These are phyloP conservation scores for Cyclotella baltica DNA, from an alignment of 108 stramenopile species.

Conservation along the genomic window DNA sequence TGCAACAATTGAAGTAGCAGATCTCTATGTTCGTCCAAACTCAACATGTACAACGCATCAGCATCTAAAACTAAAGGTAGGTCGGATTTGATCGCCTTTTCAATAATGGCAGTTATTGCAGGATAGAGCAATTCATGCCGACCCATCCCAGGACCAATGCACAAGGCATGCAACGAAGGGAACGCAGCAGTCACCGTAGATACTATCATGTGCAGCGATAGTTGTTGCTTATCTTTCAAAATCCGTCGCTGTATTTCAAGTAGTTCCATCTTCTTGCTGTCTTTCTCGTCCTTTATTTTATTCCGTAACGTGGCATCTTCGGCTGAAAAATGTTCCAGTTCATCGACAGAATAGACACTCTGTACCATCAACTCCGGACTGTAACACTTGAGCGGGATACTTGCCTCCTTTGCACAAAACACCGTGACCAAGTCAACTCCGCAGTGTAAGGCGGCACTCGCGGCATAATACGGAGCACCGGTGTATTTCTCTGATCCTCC, in stretches of 20 bases:
- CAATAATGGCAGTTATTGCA: slow-evolving; percentile 67
- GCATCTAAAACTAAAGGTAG: slow-evolving; percentile 94
- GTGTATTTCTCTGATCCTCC: slow-evolving; percentile 96
- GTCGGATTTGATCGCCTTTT: slow-evolving; percentile 52
- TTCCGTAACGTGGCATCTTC: slow-evolving; percentile 2
- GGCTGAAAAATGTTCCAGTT: slow-evolving; percentile 50
- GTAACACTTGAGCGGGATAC: slow-evolving; percentile 95
- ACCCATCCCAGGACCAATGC: slow-evolving; percentile 96
- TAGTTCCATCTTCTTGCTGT: slow-evolving; percentile 13
- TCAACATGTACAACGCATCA: slow-evolving; percentile 91
- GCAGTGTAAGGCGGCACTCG: slow-evolving; percentile 80
- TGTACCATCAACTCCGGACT: slow-evolving; percentile 93
- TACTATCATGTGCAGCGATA: slow-evolving; percentile 54
- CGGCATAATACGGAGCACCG: slow-evolving; percentile 98
- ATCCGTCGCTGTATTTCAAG: slow-evolving; percentile 19
- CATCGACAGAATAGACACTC: slow-evolving; percentile 75
- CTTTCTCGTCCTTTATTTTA: background rate
- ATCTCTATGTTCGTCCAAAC: slow-evolving; percentile 59
- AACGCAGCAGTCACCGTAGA: slow-evolving; percentile 56
- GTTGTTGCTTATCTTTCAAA: slow-evolving; percentile 15
- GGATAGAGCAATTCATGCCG: slow-evolving; percentile 75
- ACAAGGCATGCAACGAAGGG: slow-evolving; percentile 77
- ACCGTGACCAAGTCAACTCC: slow-evolving; percentile 97
- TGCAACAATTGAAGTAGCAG: slow-evolving; percentile 32
- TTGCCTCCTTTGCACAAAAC: slow-evolving; percentile 91